Base-by-base conservation (phyloP, 2,329 filamentous ascomycete species). In the Cyclaneusma minus region DNA sequence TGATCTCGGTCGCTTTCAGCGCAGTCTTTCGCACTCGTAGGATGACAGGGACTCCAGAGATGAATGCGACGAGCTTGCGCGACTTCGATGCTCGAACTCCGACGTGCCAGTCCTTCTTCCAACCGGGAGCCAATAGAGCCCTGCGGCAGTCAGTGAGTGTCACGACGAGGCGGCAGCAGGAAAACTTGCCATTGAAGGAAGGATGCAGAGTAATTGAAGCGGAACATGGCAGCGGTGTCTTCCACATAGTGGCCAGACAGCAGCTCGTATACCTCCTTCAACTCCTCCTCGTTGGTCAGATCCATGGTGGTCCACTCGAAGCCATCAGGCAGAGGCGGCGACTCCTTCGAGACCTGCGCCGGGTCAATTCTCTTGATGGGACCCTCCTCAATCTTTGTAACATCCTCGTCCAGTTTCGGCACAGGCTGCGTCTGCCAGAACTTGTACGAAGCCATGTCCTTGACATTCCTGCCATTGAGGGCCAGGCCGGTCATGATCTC, bases 361-460 rank as follows among this genome's bases (percentile, higher is more conserved):
- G 80, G 65, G 32, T 78, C 76, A 43, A 87, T 79, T 11, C 74
- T 57, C 54, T 76, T 79, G 48, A 98, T 80, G 0, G 85, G 83
- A 0, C 89, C 89, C 43, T 95, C 85, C 35, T 72, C 60, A 25
- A 72, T 44, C 19, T 54, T 47, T 35, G 63, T 56, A 32, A 60
- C 54, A 27, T 65, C 52, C 49, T 74, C 59, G 42, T 67, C 75
- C 45, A 95, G 93, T 45, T 75, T 76, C 26, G 81, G 80, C 32
- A 98, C 89, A 1, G 89, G 89, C 52, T 98, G 89, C 24, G 89
- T 98, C 51, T 83, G 75, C 89, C 89, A 98, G 59, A 98, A 98
- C 55, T 92, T 94, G 64, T 95, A 94, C 31, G 76, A 81, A 5
- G 77, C 84, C 83, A 94, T 93, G 47, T 94, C 85, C 59, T 93